Percentiles rank a stretch among this genome's conserved stretches.
phyloP scores from a whole-genome alignment of 1,284 basidiomycete species.

The Cutaneotrichosporon dermatis region DNA sequence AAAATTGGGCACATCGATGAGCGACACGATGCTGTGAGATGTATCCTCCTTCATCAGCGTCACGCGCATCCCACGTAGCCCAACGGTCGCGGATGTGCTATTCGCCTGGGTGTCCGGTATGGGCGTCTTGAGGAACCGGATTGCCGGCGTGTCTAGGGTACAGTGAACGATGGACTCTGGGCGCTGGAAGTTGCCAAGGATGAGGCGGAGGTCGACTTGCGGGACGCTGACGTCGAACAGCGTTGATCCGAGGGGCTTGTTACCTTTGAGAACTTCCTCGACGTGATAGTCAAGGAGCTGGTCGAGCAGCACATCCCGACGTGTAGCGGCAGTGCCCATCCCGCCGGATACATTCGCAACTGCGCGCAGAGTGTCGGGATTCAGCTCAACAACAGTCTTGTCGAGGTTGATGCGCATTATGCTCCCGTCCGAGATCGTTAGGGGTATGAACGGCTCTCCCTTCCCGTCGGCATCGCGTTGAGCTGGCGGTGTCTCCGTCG shows the following conservation, averaged over 20 bases:
- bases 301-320: slow-evolving; percentile 11
- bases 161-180: slow-evolving; percentile 5
- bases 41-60: slow-evolving; percentile 5
- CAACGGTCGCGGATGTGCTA: background rate
- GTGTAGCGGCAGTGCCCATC: background rate
- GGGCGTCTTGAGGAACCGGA: slow-evolving; percentile 10
- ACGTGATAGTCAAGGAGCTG: slow-evolving; percentile 12
- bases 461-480: background rate
- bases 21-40: background rate
- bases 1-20: slow-evolving; percentile 12
- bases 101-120: background rate
- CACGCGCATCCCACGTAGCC: background rate
- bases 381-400: slow-evolving; percentile 13
- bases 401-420: slow-evolving; percentile 11
- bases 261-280: slow-evolving; percentile 6
- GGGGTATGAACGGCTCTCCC: background rate
- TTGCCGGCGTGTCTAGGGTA: background rate
- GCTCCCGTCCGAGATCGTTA: slow-evolving; percentile 12
- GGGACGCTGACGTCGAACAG: slow-evolving; percentile 14
- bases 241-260: background rate
- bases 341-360: slow-evolving; percentile 1
- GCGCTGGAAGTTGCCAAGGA: slow-evolving; percentile 6
- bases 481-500: background rate
- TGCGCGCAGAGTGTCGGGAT: slow-evolving; percentile 5
- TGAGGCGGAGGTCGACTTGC: slow-evolving; percentile 10